phyloP scores from a whole-genome alignment of 2,329 filamentous ascomycete species.

The Bipolaris gigantea region DNA sequence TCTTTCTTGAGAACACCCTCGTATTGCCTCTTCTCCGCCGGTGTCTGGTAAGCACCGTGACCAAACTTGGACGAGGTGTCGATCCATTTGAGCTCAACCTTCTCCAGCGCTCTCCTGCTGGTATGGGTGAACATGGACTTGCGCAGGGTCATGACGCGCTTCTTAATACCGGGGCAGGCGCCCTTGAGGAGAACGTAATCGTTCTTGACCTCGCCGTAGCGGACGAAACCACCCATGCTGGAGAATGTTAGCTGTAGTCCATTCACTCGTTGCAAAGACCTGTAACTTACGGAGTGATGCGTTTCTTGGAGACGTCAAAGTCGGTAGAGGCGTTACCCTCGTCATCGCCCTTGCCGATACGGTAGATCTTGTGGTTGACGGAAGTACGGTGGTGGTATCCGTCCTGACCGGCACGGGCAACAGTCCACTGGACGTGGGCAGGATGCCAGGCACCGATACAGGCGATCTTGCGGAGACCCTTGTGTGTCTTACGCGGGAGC shows the following conservation, averaged over 20 bases:
- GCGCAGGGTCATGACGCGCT: conserved; percentile 97
- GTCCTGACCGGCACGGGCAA: conserved; percentile 98
- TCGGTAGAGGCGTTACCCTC: conserved; percentile 94
- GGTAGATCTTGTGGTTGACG: conserved; percentile 99
- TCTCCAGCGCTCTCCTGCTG: conserved; percentile 92
- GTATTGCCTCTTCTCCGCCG: conserved; percentile 96
- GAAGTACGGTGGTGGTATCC: conserved; percentile 99
- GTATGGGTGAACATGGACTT: conserved; percentile 99
- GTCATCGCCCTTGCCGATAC: conserved; percentile 88
- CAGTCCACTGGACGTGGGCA: conserved; percentile 99
- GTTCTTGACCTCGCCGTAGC: conserved; percentile 99
- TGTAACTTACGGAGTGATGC: conserved; percentile 91
- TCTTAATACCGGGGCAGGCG: conserved; percentile 96
- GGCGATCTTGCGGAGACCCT: conserved; percentile 99
- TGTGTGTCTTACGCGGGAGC: conserved; percentile 99
- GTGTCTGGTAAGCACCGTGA: conserved; percentile 99
- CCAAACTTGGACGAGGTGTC: conserved; percentile 99
- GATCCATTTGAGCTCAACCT: conserved; percentile 99
- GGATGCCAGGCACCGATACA: conserved; percentile 99
- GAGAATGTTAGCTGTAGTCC: conserved; percentile 45
- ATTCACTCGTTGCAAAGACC: background rate
- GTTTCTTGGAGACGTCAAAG: conserved; percentile 98
- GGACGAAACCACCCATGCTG: conserved; percentile 98
- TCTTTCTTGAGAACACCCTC: conserved; percentile 99
- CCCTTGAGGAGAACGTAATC: conserved; percentile 99